Base-by-base conservation (phyloP, 805 yeast genomes). In the Candida silvicultrix region DNA sequence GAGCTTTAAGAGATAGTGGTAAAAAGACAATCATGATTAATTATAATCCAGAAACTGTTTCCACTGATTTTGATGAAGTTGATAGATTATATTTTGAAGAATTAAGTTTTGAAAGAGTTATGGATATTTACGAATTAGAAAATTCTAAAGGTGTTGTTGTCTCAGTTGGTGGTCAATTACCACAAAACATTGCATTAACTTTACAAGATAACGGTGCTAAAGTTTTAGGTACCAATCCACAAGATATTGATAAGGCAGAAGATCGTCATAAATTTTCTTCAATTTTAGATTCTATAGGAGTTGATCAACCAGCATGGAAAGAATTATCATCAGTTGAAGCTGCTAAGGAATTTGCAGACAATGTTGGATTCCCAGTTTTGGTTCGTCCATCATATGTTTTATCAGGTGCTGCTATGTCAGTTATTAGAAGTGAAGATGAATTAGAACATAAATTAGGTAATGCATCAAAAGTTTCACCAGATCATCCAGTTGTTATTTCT, bases 351-450 rank as follows among this genome's bases (percentile, higher is more conserved):
- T 92, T 92, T 67, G 97, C 98, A 42, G 73, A 79, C 45, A 75
- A 78, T 55, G 98, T 92, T 45, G 88, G 90, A 20, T 92, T 82
- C 78, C 99, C 99, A 43, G 99, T 92, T 11, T 78, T 92, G 57
- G 97, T 92, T 49, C 88, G 99, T 72, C 99, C 99, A 44, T 90
- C 98, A 1, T 92, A 92, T 63, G 99, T 92, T 42, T 76, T 92
- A 53, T 87, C 96, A 47, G 99, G 99, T 71, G 98, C 99, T 51
- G 98, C 99, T 49, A 94, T 92, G 99, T 84, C 94, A 50, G 97
- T 89, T 38, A 90, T 94, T 55, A 78, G 79, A 62, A 79, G 78
- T 51, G 83, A 84, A 64, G 71, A 75, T 41, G 97, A 94, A 66
- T 78, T 92, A 55, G 94, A 83, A 57, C 64, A 79, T 42, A 89